Evolutionary conservation across 768 basidiomycete species (phyloP).

Genomic region (Serpula lacrymans): DNA sequence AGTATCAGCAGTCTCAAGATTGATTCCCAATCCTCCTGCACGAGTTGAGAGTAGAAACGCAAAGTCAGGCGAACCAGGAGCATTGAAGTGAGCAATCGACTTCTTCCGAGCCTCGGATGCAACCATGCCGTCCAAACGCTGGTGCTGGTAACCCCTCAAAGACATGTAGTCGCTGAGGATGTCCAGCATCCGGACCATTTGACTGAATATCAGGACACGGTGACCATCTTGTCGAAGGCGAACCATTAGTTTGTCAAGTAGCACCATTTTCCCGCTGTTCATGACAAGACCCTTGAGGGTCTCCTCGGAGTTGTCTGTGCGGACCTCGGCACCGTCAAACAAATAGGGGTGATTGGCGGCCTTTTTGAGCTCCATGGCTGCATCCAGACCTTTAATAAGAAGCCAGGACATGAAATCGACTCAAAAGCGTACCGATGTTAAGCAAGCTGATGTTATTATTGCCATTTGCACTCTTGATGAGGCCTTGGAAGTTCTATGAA

Average conservation of each 20-base stretch:
- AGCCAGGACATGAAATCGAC: not conserved
- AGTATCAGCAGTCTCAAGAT: slow-evolving; percentile 97
- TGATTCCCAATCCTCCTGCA: slow-evolving; percentile 97
- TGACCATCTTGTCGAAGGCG: slow-evolving; percentile 90
- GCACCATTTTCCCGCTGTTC: slow-evolving; percentile 98
- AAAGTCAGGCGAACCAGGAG: slow-evolving; percentile 90
- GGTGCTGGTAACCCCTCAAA: slow-evolving; percentile 85
- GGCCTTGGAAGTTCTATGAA: slow-evolving; percentile 83
- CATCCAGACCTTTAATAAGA: not conserved
- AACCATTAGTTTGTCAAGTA: slow-evolving; percentile 94
- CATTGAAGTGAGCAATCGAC: slow-evolving; percentile 96
- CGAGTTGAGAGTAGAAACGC: slow-evolving; percentile 95
- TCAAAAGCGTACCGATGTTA: slow-evolving; percentile 69
- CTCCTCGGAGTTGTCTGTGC: slow-evolving; percentile 66
- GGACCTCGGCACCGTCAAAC: slow-evolving; percentile 90
- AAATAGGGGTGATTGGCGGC: slow-evolving; percentile 97
- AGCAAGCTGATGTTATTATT: slow-evolving; percentile 91
- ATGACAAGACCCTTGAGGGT: slow-evolving; percentile 94
- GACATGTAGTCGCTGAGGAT: slow-evolving; percentile 97
- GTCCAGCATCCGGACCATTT: slow-evolving; percentile 99
- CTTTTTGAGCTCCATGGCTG: slow-evolving; percentile 99
- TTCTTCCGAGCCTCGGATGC: slow-evolving; percentile 91
- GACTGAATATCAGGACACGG: slow-evolving; percentile 97
- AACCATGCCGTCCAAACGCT: slow-evolving; percentile 94
- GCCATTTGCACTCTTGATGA: slow-evolving; percentile 86